These are phyloP conservation scores for Mycena sp. DNA, from an alignment of 1,284 basidiomycete species.

Conservation along the genomic window DNA sequence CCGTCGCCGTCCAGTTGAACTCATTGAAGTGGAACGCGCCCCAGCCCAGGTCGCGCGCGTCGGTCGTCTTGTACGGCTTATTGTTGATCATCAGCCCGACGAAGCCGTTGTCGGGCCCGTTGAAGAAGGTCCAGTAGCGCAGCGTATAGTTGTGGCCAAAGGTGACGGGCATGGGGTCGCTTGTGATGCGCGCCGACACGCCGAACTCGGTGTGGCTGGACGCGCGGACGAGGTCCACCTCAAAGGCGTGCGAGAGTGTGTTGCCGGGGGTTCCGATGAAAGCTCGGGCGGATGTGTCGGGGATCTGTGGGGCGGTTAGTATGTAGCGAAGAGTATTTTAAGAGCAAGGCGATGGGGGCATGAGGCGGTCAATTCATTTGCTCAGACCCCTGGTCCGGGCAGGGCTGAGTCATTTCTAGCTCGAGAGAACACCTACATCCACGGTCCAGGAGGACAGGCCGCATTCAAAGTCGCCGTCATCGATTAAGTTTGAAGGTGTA, in stretches of 20 bases:
- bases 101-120: slow-evolving; percentile 5
- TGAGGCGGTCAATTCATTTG: slow-evolving; percentile 7
- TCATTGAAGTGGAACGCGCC: slow-evolving; percentile 10
- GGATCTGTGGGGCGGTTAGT: slow-evolving; percentile 8
- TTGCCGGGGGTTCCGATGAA: slow-evolving; percentile 10
- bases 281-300: slow-evolving; percentile 10
- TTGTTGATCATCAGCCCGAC: slow-evolving; percentile 10
- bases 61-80: slow-evolving; percentile 10
- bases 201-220: slow-evolving; percentile 4
- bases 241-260: slow-evolving; percentile 10
- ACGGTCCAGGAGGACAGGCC: slow-evolving; percentile 12
- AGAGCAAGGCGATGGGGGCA: slow-evolving; percentile 8
- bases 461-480: slow-evolving; percentile 12
- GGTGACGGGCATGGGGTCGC: slow-evolving; percentile 9
- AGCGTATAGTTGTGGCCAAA: slow-evolving; percentile 12
- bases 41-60: slow-evolving; percentile 9
- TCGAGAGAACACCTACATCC: slow-evolving; percentile 10
- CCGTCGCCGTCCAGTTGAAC: slow-evolving; percentile 12
- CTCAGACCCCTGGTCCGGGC: slow-evolving; percentile 3
- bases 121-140: slow-evolving; percentile 12
- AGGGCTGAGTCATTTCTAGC: slow-evolving; percentile 7
- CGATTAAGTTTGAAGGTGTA: slow-evolving; percentile 11
- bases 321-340: slow-evolving; percentile 13
- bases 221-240: slow-evolving; percentile 8
- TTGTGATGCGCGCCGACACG: slow-evolving; percentile 11